phyloP scores from a whole-genome alignment of 305 asterid species.

The Fraxinus baroniana region DNA sequence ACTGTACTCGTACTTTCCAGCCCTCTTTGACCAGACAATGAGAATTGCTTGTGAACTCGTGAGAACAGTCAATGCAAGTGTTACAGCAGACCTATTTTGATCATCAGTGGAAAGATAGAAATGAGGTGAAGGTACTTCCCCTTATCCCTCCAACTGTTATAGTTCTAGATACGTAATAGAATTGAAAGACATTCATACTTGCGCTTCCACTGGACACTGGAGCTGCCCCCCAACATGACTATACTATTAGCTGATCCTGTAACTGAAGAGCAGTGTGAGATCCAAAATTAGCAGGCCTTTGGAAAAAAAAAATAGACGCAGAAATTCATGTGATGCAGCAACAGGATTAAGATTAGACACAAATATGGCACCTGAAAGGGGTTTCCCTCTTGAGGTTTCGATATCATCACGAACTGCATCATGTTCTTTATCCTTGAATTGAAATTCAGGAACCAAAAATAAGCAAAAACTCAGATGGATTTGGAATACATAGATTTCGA shows the following conservation, averaged over 20 bases:
- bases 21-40: constrained; percentile 99
- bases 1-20: constrained; percentile 95
- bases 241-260: constrained; percentile 44
- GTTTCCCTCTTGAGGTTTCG: constrained; percentile 56
- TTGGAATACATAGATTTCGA: constrained; percentile 1
- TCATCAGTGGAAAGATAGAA: background rate
- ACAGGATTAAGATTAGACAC: background rate
- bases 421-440: constrained; percentile 52
- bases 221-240: constrained; percentile 43
- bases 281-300: constrained; percentile 7
- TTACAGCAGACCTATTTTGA: constrained; percentile 66
- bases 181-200: constrained; percentile 47
- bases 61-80: constrained; percentile 77
- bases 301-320: background rate
- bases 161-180: constrained; percentile 8
- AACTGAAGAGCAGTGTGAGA: constrained; percentile 23
- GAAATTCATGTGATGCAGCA: background rate
- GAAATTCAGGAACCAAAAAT: constrained; percentile 14
- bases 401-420: constrained; percentile 45
- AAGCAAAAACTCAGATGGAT: constrained; percentile 10
- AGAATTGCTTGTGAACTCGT: constrained; percentile 99
- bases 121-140: constrained; percentile 4
- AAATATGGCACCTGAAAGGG: constrained; percentile 49
- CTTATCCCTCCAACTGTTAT: background rate
- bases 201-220: constrained; percentile 77